Evolutionary conservation across 768 basidiomycete genomes (phyloP), one percentile per base, ranked within the genome.

Genomic region (Mrakia hoshinonis): DNA sequence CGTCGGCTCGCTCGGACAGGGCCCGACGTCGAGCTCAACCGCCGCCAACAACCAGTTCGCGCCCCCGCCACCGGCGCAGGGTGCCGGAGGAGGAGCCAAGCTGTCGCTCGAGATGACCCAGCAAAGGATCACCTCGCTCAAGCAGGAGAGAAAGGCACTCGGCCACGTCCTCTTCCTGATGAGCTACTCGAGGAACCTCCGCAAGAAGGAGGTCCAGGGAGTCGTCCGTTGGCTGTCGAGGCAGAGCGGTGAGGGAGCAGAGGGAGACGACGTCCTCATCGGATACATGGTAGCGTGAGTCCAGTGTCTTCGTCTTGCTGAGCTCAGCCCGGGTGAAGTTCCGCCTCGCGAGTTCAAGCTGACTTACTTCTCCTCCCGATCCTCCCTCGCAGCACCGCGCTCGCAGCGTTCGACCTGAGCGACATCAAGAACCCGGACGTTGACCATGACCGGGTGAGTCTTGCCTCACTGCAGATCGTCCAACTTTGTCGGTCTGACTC

Each of bases 91-190:
- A 20, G 34, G 63, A 38, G 81, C 84, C 5, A 79, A 81, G 2
- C 80, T 92, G 54, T 89, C 89, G 10, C 83, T 82, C 58, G 87
- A 89, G 72, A 82, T 90, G 72, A 81, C 89, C 1, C 84, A 83
- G 61, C 85, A 87, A 48, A 85, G 89, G 38, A 84, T 85, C 75
- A 86, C 89, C 46, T 89, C 88, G 0, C 82, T 93, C 63, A 85
- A 84, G 76, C 87, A 87, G 67, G 90, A 92, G 76, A 83, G 90
- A 73, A 84, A 88, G 13, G 82, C 83, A 62, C 83, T 92, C 4
- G 85, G 86, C 24, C 82, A 83, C n/a, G 82, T 85, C 18, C 82
- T 90, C 46, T 86, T 84, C 77, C 81, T 85, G 31, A 81, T 91
- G 68, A 83, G 86, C 24, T 84, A 87, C 36, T 80, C 87, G 55